Conservation (phyloP, 1,284 basidiomycete genomes). For the Trichosporon inkin region DNA sequence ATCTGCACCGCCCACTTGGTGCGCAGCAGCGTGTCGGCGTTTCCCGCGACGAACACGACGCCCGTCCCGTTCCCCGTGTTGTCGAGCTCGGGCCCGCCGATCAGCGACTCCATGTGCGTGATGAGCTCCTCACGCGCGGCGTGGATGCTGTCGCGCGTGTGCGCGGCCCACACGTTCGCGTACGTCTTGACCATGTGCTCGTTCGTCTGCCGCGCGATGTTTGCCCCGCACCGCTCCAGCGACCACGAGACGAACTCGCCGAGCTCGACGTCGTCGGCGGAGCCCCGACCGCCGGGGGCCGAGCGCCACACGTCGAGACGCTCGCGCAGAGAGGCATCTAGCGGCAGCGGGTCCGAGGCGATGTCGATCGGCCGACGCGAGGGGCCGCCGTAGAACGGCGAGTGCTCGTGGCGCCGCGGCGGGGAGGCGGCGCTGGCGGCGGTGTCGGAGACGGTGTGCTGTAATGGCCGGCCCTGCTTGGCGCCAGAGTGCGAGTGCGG, state of each 20-base stretch:
- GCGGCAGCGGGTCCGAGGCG: constrained; percentile 46
- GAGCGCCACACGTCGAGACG: constrained; percentile 50
- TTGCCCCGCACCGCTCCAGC: constrained; percentile 43
- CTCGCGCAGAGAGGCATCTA: constrained; percentile 45
- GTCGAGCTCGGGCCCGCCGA: constrained; percentile 22
- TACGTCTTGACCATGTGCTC: constrained; percentile 46
- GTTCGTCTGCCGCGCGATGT: constrained; percentile 44
- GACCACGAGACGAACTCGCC: constrained; percentile 49
- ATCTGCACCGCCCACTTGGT: constrained; percentile 50
- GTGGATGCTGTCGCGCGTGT: constrained; percentile 42
- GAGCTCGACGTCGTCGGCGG: constrained; percentile 44
- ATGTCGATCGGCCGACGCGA: constrained; percentile 40
- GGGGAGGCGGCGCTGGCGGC: background rate
- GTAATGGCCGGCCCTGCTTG: background rate
- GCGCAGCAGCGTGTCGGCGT: constrained; percentile 52
- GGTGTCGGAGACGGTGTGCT: background rate
- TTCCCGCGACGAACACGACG: constrained; percentile 54
- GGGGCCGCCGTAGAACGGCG: constrained; percentile 19
- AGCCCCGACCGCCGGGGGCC: constrained; percentile 48
- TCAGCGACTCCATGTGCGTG: constrained; percentile 37
- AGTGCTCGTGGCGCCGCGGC: constrained; percentile 6
- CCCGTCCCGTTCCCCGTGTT: constrained; percentile 44
- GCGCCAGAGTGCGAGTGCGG: background rate
- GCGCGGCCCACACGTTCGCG: constrained; percentile 44
- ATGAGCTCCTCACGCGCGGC: constrained; percentile 45